Evolutionary conservation across 352 stramenopile species (phyloP).

Genomic region (Phytophthora cactorum): DNA sequence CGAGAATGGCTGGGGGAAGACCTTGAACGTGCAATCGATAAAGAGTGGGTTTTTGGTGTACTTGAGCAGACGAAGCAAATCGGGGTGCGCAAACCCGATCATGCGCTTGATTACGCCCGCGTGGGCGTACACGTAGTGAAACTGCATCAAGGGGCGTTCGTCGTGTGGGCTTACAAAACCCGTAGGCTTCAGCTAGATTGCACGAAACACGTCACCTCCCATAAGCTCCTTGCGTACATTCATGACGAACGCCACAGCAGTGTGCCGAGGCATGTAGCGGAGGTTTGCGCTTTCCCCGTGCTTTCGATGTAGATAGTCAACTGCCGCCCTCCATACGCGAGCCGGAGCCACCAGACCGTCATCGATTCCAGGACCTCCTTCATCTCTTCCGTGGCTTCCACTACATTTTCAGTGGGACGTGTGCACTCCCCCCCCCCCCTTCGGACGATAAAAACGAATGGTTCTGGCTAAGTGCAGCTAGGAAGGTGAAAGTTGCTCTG

Average conservation of each 20-base stretch:
- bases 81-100: constrained; percentile 4
- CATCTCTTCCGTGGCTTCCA: no score
- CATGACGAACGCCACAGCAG: not conserved
- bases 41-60: not conserved
- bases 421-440: no score
- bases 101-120: not conserved
- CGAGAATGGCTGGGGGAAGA: not conserved
- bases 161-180: not conserved
- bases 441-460: no score
- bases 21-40: constrained; percentile 2
- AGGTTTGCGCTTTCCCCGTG: not conserved
- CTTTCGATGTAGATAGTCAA: no score
- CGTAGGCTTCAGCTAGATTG: not conserved
- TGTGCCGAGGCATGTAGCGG: not conserved
- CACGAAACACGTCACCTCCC: not conserved
- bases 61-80: constrained; percentile 1
- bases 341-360: no score
- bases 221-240: not conserved
- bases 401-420: no score
- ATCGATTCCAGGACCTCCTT: no score
- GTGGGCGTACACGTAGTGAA: not conserved
- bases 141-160: not conserved
- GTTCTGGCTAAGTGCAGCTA: no score
- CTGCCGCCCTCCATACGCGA: no score
- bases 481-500: no score